phyloP scores from a whole-genome alignment of 1,139 yeast species.

The Sugiyamaella neomexicana region DNA sequence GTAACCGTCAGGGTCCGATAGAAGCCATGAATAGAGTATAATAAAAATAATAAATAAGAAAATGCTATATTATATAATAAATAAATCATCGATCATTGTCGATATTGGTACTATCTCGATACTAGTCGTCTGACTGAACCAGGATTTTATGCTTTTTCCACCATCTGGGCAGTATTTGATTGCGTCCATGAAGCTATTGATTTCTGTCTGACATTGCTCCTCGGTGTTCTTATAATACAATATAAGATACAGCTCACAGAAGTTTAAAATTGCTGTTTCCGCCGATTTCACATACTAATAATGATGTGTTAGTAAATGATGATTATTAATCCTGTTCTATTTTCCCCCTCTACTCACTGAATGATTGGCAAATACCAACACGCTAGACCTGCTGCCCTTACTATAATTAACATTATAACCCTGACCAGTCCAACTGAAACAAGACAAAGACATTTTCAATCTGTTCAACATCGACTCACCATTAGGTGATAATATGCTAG shows the following conservation, averaged over 20 bases:
- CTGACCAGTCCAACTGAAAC: constrained; percentile 8
- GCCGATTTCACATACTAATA: constrained; percentile 3
- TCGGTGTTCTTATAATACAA: neutral
- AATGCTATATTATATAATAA: constrained; percentile 3
- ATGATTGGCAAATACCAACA: constrained; percentile 2
- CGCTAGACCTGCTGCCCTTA: constrained; percentile 3
- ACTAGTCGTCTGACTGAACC: constrained; percentile 4
- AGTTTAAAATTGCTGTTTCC: constrained; percentile 4
- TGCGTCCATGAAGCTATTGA: neutral
- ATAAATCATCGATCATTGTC: constrained; percentile 10
- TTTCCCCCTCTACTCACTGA: constrained; percentile 8
- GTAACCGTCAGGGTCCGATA: neutral
- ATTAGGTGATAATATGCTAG: neutral
- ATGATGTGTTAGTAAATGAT: neutral
- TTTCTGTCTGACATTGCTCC: neutral
- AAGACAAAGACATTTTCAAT: neutral
- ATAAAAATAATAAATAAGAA: neutral
- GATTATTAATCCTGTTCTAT: neutral
- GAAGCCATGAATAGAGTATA: too few species aligned
- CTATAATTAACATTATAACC: neutral
- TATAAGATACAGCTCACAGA: constrained; percentile 1
- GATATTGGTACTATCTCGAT: neutral
- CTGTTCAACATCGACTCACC: neutral
- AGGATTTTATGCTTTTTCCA: neutral
- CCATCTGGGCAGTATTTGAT: neutral